Evolutionary conservation across 2,329 filamentous ascomycete species (phyloP).

Genomic region (Claviceps arundinis): DNA sequence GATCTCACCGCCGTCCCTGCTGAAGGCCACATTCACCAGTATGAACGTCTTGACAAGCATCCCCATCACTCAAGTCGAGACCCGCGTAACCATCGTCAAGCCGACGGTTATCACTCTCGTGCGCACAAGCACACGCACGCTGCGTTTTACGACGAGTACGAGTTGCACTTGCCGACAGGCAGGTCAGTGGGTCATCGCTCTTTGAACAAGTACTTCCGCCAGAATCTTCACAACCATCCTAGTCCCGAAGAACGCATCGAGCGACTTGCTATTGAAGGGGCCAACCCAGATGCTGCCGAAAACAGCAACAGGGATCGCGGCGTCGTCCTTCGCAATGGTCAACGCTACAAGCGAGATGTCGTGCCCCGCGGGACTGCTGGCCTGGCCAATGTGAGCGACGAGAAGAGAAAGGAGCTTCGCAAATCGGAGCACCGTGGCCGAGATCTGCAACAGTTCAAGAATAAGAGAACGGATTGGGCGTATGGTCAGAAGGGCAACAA

Average conservation of each 20-base stretch:
- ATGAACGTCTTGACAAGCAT: constrained; percentile 58
- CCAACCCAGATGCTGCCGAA: constrained; percentile 20
- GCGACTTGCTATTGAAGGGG: constrained; percentile 46
- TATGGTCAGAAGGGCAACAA: constrained; percentile 63
- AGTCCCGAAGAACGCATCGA: constrained; percentile 62
- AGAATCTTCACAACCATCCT: constrained; percentile 81
- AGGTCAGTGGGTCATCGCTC: constrained; percentile 83
- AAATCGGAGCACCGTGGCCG: constrained; percentile 56
- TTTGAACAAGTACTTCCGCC: constrained; percentile 75
- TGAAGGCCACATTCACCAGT: constrained; percentile 56
- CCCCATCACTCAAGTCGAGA: constrained; percentile 63
- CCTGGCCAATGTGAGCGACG: constrained; percentile 64
- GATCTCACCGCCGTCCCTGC: constrained; percentile 71
- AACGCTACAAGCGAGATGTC: constrained; percentile 37
- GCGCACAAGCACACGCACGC: constrained; percentile 61
- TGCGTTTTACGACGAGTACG: constrained; percentile 83
- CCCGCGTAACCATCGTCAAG: constrained; percentile 58
- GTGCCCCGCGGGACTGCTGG: constrained; percentile 60
- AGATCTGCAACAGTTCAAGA: constrained; percentile 48
- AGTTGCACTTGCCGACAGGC: constrained; percentile 84
- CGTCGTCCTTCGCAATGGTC: constrained; percentile 6
- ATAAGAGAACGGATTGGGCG: constrained; percentile 52
- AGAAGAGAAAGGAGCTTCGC: constrained; percentile 56
- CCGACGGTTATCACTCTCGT: constrained; percentile 70
- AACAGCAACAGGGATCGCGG: constrained; percentile 16